Conservation (phyloP, 805 yeast genomes). For the Starmerella khaoyaiensis region DNA sequence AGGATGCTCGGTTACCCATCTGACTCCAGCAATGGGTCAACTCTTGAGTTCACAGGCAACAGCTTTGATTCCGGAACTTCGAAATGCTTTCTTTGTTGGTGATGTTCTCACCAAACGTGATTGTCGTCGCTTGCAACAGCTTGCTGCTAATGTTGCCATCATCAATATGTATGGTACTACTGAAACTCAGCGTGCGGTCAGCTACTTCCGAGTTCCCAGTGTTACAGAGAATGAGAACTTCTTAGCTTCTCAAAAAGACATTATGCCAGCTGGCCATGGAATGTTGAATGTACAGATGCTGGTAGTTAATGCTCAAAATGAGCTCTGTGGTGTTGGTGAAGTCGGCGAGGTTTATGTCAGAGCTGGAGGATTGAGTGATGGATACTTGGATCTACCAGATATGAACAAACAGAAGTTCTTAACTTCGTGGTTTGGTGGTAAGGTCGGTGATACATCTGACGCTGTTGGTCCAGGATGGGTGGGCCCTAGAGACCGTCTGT, state of each 20-base stretch:
- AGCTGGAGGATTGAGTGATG: conserved; percentile 96
- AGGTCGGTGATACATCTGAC: no score
- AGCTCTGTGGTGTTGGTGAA: conserved; percentile 96
- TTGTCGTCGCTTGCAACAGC: conserved; percentile 78
- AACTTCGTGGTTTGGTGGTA: conserved; percentile 86
- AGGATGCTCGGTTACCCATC: conserved; percentile 89
- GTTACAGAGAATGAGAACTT: conserved; percentile 55
- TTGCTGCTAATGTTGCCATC: conserved; percentile 78
- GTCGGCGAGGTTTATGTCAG: conserved; percentile 97
- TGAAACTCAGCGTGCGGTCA: conserved; percentile 96
- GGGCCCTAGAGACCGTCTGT: conserved; percentile 91
- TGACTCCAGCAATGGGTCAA: conserved; percentile 99
- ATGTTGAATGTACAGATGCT: conserved; percentile 90
- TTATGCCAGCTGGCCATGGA: conserved; percentile 97
- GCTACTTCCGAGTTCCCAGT: conserved; percentile 78
- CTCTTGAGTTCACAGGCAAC: conserved; percentile 89
- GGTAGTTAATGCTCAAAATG: conserved; percentile 82
- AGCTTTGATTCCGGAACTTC: conserved; percentile 69
- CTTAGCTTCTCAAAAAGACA: conserved; percentile 75
- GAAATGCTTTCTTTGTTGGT: conserved; percentile 97
- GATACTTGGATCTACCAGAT: conserved; percentile 85
- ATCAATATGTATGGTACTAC: conserved; percentile 99
- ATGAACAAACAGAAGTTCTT: conserved; percentile 78
- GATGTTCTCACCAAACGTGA: conserved; percentile 95
- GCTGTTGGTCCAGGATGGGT: conserved; percentile 63